phyloP scores from a whole-genome alignment of 495 filamentous ascomycete genomes.

The Trichoderma parareesei region DNA sequence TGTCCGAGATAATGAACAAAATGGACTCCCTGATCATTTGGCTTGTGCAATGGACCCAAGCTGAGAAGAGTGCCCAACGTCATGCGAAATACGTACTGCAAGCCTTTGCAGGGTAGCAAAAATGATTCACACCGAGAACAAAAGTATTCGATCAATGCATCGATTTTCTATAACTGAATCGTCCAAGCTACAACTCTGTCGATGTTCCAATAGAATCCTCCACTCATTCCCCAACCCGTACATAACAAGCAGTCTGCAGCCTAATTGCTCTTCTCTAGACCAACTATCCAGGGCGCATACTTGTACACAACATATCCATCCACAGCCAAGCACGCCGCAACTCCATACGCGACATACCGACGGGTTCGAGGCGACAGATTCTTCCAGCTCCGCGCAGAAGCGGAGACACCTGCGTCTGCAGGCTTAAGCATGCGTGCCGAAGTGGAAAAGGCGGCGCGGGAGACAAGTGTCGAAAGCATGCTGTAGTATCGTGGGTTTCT shows the following conservation, averaged over 20 bases:
- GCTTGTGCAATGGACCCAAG: neutral
- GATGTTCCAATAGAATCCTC: too few species aligned
- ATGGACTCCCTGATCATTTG: neutral
- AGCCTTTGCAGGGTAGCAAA: too few species aligned
- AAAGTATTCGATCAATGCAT: neutral
- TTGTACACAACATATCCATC: slow-evolving; percentile 1
- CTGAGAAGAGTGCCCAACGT: neutral
- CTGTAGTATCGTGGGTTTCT: too few species aligned
- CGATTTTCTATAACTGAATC: too few species aligned
- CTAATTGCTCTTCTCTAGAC: neutral
- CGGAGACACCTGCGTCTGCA: neutral
- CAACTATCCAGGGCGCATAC: neutral
- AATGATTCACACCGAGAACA: too few species aligned
- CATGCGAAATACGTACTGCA: neutral
- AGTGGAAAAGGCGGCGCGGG: slow-evolving; percentile 1
- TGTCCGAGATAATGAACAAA: neutral
- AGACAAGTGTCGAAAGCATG: neutral
- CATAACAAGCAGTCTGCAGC: neutral
- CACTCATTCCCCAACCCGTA: neutral
- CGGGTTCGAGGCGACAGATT: neutral
- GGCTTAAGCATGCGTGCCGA: neutral
- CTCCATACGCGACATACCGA: neutral
- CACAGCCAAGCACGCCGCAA: neutral
- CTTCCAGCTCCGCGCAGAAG: neutral
- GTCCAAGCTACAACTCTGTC: too few species aligned